phyloP scores from a whole-genome alignment of 768 basidiomycete genomes.

The Boletus reticuloceps region DNA sequence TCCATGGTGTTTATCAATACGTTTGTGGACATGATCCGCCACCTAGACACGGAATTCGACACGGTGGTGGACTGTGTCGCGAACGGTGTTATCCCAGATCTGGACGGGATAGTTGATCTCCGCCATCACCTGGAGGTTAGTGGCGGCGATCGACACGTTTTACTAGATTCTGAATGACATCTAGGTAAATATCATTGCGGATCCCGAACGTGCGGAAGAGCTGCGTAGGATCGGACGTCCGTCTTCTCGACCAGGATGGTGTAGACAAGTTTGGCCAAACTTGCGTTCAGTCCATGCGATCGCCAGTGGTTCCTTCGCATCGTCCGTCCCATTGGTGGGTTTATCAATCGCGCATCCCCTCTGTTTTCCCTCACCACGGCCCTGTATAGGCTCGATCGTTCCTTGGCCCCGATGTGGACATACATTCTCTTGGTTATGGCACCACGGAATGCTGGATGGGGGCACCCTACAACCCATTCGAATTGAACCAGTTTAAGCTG shows the following conservation, averaged over 20 bases:
- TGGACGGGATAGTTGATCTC: neutral
- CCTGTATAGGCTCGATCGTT: conserved; percentile 3
- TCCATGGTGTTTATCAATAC: neutral
- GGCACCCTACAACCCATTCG: neutral
- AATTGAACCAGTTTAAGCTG: conserved; percentile 10
- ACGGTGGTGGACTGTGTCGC: neutral
- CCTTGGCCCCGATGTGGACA: neutral
- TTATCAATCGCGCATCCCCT: neutral
- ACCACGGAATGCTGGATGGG: conserved; percentile 7
- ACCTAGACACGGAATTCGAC: neutral
- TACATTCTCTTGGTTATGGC: neutral
- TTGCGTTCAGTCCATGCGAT: conserved; percentile 3
- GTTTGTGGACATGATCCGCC: neutral
- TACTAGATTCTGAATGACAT: neutral
- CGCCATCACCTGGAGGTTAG: conserved; percentile 3
- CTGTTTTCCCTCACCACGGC: neutral
- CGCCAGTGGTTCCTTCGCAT: conserved; percentile 14
- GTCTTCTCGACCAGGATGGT: conserved; percentile 13
- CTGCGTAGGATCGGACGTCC: conserved; percentile 12
- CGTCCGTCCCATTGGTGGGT: conserved; percentile 8
- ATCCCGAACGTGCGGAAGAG: conserved; percentile 6
- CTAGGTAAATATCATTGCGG: conserved; percentile 3
- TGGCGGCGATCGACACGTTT: neutral
- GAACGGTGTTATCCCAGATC: neutral
- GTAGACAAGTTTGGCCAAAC: conserved; percentile 9